Base-by-base conservation (phyloP, 768 basidiomycete genomes). In the Lactifluus pinguis region DNA sequence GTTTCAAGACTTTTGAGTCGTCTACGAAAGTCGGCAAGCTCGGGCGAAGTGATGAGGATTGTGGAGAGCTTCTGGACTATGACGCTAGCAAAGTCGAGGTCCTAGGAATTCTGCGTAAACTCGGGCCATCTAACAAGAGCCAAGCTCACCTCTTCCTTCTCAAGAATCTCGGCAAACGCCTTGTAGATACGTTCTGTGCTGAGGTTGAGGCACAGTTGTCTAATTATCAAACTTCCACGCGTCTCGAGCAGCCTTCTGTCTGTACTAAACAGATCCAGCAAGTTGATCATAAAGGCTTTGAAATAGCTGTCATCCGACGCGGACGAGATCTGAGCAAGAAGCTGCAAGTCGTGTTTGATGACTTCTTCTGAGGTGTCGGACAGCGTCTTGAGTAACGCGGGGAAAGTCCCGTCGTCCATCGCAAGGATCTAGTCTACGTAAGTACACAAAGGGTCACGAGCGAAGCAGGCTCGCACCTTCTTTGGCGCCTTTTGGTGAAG, bases 321-420 rank as follows among this genome's bases (percentile, higher is more conserved):
- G 1, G 93, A 94, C 0, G 94, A 97, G 57, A 99, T 99, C 68
- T 98, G 97, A 0, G 97, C 95, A 11, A 99, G 80, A 14, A 99
- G 83, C 67, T 95, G 95, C 55, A 99, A 73, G 69, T 99, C 95
- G 66, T 95, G 87, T 72, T 95, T 98, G 72, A 99, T 93, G 38
- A 99, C 92, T 78, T 97, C 94, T 72, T 98, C 95, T 4, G 95
- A 97, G 5, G 87, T 88, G 70, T 99, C 97, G 2, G 95, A 98
- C 45, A 99, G 74, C 0, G 92, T 97, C 76, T 98, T 98, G 50
- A 99, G 77, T 61, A 99, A 74, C 0, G 93, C 92, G 21, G 95
- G 94, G 74, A 98, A 98, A 2, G 95, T 98, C 17, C 92, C 94
- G 67, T 98, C 95, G 68, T 98, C 92, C 84, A 95, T 89, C 0